phyloP scores from a whole-genome alignment of 2,329 filamentous ascomycete species.

The Podosphaera aphanis region DNA sequence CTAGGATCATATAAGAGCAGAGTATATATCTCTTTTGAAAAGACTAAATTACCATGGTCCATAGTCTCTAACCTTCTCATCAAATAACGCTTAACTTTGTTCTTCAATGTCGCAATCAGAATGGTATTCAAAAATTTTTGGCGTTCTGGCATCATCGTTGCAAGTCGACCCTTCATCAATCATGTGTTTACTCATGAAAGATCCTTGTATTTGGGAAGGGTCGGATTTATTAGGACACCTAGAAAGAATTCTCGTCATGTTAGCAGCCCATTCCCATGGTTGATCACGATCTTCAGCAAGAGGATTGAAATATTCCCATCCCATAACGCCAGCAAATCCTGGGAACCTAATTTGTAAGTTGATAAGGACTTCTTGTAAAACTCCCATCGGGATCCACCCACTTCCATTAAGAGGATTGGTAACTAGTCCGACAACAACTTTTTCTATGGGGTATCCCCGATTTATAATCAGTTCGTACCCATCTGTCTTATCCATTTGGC shows the following conservation, averaged over 20 bases:
- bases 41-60: too few relatives aligned
- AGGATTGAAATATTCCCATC: conserved; percentile 88
- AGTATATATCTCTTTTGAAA: too few relatives aligned
- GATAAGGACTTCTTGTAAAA: conserved; percentile 31
- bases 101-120: too few relatives aligned
- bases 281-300: conserved; percentile 34
- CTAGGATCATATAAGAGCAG: too few relatives aligned
- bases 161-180: background rate
- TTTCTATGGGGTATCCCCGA: conserved; percentile 46
- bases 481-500: conserved; percentile 17
- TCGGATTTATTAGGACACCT: background rate
- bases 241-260: conserved; percentile 23
- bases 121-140: too few relatives aligned
- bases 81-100: too few relatives aligned
- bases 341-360: conserved; percentile 35
- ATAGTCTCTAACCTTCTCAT: too few relatives aligned
- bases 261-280: conserved; percentile 59
- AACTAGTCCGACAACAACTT: conserved; percentile 59
- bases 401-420: conserved; percentile 55
- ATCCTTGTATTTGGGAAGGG: background rate
- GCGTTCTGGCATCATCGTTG: background rate
- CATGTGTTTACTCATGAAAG: too few relatives aligned
- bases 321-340: conserved; percentile 69
- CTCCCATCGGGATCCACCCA: conserved; percentile 36
- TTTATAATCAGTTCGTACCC: conserved; percentile 30